phyloP scores from a whole-genome alignment of 345 rosid species.

The Aquilaria yunnanensis region DNA sequence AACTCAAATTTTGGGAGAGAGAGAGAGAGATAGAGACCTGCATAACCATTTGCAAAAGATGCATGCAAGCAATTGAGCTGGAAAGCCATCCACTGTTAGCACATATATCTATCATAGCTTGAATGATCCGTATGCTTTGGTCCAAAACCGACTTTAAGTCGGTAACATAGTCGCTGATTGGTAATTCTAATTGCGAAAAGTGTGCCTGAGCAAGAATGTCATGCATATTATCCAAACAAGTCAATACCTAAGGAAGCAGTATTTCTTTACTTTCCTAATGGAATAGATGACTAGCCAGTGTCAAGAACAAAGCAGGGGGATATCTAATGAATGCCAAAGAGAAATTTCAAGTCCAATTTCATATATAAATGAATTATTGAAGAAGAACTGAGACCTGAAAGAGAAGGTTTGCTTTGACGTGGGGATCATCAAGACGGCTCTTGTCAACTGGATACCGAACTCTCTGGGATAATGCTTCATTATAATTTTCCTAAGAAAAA shows the following conservation, averaged over 20 bases:
- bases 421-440: constrained; percentile 87
- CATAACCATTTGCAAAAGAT: constrained; percentile 95
- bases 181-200: constrained; percentile 79
- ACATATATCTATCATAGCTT: constrained; percentile 97
- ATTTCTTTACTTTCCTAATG: constrained; percentile 2
- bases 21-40: constrained; percentile 48
- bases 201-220: constrained; percentile 57
- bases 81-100: constrained; percentile 99
- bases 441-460: constrained; percentile 71
- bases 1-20: too few relatives aligned
- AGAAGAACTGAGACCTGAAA: constrained; percentile 51
- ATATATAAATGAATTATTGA: not conserved
- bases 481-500: constrained; percentile 66
- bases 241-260: not conserved
- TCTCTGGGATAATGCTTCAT: constrained; percentile 64
- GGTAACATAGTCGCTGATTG: constrained; percentile 86
- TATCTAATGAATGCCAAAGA: not conserved
- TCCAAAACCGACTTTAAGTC: constrained; percentile 95
- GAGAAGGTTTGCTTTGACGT: constrained; percentile 81
- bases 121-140: constrained; percentile 96
- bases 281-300: not conserved
- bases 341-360: not conserved
- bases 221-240: constrained; percentile 1
- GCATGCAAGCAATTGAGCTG: constrained; percentile 91
- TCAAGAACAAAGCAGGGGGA: not conserved